These are phyloP conservation scores for Mortierella sp. DNA, from an alignment of 371 early-diverging fungal genomes.

Conservation along the genomic window DNA sequence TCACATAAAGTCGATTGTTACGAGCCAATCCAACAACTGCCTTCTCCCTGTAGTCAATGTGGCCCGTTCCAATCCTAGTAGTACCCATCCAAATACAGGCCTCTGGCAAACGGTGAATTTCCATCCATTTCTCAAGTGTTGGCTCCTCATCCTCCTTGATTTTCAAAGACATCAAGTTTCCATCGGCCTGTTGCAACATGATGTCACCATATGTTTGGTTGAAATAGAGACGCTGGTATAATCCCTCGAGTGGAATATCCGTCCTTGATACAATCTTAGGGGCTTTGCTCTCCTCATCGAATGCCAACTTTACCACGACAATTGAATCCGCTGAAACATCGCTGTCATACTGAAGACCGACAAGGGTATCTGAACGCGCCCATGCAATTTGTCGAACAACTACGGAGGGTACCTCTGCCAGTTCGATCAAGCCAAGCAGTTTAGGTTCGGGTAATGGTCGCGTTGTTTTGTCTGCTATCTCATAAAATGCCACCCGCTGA, in stretches of 20 bases:
- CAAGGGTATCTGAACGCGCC: slow-evolving; percentile 35
- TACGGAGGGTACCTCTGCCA: slow-evolving; percentile 34
- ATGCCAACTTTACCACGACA: slow-evolving; percentile 35
- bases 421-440: slow-evolving; percentile 40
- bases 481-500: slow-evolving; percentile 62
- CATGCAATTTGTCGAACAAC: slow-evolving; percentile 54
- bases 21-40: slow-evolving; percentile 81
- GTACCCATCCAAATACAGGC: slow-evolving; percentile 80
- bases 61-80: slow-evolving; percentile 61
- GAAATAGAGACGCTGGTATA: slow-evolving; percentile 50
- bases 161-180: slow-evolving; percentile 28
- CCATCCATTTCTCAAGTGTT: slow-evolving; percentile 29
- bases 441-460: slow-evolving; percentile 53
- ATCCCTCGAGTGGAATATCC: slow-evolving; percentile 33
- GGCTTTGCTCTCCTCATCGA: slow-evolving; percentile 42
- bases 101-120: slow-evolving; percentile 61
- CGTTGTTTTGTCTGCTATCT: slow-evolving; percentile 38
- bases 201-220: slow-evolving; percentile 53
- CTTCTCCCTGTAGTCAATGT: slow-evolving; percentile 58
- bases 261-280: slow-evolving; percentile 31
- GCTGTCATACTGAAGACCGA: slow-evolving; percentile 50
- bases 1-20: slow-evolving; percentile 86
- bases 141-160: slow-evolving; percentile 32
- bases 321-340: slow-evolving; percentile 41
- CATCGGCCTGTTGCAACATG: slow-evolving; percentile 44